Base-by-base conservation (phyloP, 768 basidiomycete species). In the Termitomyces sp. region DNA sequence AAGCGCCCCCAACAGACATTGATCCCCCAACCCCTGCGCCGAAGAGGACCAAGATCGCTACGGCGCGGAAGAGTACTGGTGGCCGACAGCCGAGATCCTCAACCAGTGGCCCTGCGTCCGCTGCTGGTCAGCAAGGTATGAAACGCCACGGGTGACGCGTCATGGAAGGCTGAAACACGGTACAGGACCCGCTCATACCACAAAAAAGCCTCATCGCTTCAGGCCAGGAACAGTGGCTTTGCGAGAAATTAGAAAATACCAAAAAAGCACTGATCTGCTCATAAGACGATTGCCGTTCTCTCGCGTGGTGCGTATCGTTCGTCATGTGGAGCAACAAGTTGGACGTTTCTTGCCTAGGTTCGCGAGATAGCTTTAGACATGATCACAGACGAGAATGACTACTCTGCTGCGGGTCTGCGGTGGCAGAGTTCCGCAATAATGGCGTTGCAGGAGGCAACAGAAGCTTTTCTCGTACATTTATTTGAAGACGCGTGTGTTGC, bases 401-500 rank as follows among this genome's bases (percentile, higher is more conserved):
- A 84, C 54, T 75, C 74, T 28, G 83, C 79, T 19, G 75, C 76
- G 2, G 76, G 80, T 11, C 71, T 98, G 53, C 81, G 97, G 47
- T 99, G 97, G 97, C 97, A 99, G 70, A 92, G 86, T 60, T 92
- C 94, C 5, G 97, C 97, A 5, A 78, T 99, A 55, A 68, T 94
- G 65, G 97, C 97, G 1, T 71, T 99, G 59, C 97, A 99, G 66
- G 97, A 99, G 71, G 97, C 97, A 12, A 93, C 94, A 23, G 94
- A 97, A 70, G 93, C 94, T 14, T 97, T 83, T 65, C 77, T 98
- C 17, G 92, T 99, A 19, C 95, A 98, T 73, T 73, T 98, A 44
- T 98, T 99, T 61, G 97, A 99, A 73, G 97, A 99, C 73, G 94
- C 96, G 92, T 98, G 71, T 76, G 94, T 91, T 31, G 3, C n/a